Percentiles rank a stretch among this genome's conserved stretches.
phyloP scores from a whole-genome alignment of 371 early-diverging fungal genomes.

The Mortierella sp. region DNA sequence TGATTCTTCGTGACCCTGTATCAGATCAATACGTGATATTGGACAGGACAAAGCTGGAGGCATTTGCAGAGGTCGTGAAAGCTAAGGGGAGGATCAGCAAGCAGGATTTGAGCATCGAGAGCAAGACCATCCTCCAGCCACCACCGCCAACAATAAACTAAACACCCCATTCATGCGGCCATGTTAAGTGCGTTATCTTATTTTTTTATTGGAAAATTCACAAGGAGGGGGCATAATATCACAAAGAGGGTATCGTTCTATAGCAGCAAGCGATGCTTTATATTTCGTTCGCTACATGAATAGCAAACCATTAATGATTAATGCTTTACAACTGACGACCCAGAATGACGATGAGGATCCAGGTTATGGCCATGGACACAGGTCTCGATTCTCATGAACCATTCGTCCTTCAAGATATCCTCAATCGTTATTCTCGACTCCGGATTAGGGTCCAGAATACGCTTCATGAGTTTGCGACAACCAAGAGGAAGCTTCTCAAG shows the following conservation, averaged over 20 bases:
- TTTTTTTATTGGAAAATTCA: too few relatives aligned
- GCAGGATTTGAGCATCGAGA: constrained; percentile 23
- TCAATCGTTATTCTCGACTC: constrained; percentile 68
- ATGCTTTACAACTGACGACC: too few relatives aligned
- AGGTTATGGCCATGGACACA: constrained; percentile 47
- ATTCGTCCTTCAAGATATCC: constrained; percentile 67
- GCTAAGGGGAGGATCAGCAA: constrained; percentile 23
- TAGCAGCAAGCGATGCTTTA: too few relatives aligned
- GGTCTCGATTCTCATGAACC: constrained; percentile 71
- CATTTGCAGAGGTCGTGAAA: constrained; percentile 22
- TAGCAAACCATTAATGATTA: too few relatives aligned
- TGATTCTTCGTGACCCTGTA: constrained; percentile 24
- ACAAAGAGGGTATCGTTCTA: too few relatives aligned
- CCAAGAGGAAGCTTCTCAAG: constrained; percentile 65
- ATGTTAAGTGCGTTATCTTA: too few relatives aligned
- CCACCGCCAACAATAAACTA: constrained; percentile 7
- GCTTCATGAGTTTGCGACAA: constrained; percentile 68
- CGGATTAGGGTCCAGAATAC: constrained; percentile 84
- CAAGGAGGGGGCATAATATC: too few relatives aligned
- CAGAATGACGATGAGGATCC: constrained; percentile 23
- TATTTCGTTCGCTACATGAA: too few relatives aligned
- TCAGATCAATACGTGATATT: constrained; percentile 37
- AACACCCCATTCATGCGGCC: too few relatives aligned
- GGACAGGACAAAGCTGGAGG: constrained; percentile 14
- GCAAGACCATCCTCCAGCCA: constrained; percentile 13